Conservation (phyloP, 306 rosid genomes). For the Elaeagnus macrophylla region DNA sequence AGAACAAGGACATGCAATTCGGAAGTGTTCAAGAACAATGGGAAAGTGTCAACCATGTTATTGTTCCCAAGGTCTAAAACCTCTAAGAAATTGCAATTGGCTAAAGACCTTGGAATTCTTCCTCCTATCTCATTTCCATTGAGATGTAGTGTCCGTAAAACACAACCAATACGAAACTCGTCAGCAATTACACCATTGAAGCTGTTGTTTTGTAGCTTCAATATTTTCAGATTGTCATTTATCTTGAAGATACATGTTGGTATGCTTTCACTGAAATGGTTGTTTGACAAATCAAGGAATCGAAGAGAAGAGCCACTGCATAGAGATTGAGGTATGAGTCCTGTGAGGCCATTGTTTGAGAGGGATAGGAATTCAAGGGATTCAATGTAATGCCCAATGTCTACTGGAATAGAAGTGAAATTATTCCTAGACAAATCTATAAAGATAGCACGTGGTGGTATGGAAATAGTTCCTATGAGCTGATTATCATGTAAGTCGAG, state of each 20-base stretch:
- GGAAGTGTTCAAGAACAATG: conserved; percentile 9
- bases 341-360: conserved; percentile 12
- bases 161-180: background rate
- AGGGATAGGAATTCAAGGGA: background rate
- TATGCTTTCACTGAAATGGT: too few relatives aligned
- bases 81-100: conserved; percentile 10
- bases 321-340: conserved; percentile 19
- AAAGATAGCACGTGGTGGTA: background rate
- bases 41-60: background rate
- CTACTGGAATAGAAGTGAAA: conserved; percentile 9
- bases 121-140: conserved; percentile 2
- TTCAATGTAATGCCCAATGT: background rate
- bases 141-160: conserved; percentile 1
- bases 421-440: conserved; percentile 20
- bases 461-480: conserved; percentile 7
- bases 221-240: too few relatives aligned
- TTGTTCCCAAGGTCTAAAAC: conserved; percentile 14
- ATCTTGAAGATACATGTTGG: too few relatives aligned
- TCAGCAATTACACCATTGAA: background rate
- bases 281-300: conserved; percentile 7
- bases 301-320: conserved; percentile 12
- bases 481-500: conserved; percentile 23
- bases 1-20: conserved; percentile 11
- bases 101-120: background rate
- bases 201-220: too few relatives aligned